Evolutionary conservation across 495 filamentous ascomycete genomes (phyloP).

Genomic region (Penicillium nucicola): DNA sequence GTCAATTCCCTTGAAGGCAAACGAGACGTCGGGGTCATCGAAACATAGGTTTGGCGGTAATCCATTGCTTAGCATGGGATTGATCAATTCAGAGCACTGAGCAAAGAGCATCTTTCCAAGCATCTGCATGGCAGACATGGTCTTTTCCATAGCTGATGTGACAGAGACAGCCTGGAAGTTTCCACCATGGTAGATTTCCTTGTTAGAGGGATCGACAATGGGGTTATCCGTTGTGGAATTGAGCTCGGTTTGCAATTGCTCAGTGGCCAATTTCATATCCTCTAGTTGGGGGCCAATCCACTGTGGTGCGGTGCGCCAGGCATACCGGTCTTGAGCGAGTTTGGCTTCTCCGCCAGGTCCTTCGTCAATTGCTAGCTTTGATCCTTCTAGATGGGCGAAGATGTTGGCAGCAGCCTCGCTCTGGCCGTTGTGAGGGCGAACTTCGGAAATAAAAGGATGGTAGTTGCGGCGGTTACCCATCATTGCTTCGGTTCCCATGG

Average conservation of each 20-base stretch:
- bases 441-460: conserved; percentile 3
- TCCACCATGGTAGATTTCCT: conserved; percentile 49
- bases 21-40: conserved; percentile 54
- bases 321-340: conserved; percentile 61
- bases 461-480: conserved; percentile 4
- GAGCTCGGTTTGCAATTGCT: conserved; percentile 52
- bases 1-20: conserved; percentile 59
- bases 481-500: not conserved
- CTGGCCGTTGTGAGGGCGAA: conserved; percentile 18
- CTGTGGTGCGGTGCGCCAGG: conserved; percentile 56
- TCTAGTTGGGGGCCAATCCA: conserved; percentile 65
- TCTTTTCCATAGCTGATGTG: conserved; percentile 65
- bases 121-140: conserved; percentile 49
- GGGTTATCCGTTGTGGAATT: conserved; percentile 66
- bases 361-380: conserved; percentile 13
- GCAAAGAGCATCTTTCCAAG: conserved; percentile 56
- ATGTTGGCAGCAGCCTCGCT: conserved; percentile 55
- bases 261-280: conserved; percentile 52
- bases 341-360: not conserved
- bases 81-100: conserved; percentile 57
- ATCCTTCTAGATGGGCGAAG: conserved; percentile 41
- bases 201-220: conserved; percentile 40
- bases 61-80: conserved; percentile 53
- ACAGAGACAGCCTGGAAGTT: conserved; percentile 63
- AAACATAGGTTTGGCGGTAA: conserved; percentile 55